Conservation (phyloP, 1,139 yeast genomes). For the Suhomyces coccinellae region DNA sequence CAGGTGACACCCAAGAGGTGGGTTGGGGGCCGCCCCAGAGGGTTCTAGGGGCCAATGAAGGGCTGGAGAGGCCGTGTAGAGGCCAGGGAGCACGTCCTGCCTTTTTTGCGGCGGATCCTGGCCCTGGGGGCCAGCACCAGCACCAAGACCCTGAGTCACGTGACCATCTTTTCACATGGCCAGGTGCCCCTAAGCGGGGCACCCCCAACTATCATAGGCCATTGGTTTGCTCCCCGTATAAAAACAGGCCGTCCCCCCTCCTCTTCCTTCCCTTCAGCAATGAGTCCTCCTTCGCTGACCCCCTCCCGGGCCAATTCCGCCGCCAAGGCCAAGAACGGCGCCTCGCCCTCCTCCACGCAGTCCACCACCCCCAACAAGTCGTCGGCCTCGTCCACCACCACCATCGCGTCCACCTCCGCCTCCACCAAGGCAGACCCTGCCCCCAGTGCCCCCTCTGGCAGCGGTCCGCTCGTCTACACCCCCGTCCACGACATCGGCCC, state of each 20-base stretch:
- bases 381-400: not conserved
- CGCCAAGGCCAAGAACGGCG: not conserved
- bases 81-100: no score
- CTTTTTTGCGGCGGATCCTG: no score
- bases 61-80: no score
- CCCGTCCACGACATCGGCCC: conserved; percentile 50
- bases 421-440: not conserved
- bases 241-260: not conserved
- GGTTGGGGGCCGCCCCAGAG: no score
- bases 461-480: conserved; percentile 35
- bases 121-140: no score
- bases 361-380: not conserved
- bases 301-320: not conserved
- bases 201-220: not conserved
- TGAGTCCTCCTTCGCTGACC: not conserved
- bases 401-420: not conserved
- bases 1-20: no score
- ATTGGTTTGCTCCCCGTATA: no score
- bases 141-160: not conserved
- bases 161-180: not conserved
- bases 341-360: not conserved
- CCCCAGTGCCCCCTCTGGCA: not conserved
- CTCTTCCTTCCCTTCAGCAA: not conserved
- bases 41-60: no score
- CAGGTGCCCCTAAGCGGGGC: conserved; percentile 1